Evolutionary conservation across 305 asterid species (phyloP).

Genomic region (Solanum hybrid): DNA sequence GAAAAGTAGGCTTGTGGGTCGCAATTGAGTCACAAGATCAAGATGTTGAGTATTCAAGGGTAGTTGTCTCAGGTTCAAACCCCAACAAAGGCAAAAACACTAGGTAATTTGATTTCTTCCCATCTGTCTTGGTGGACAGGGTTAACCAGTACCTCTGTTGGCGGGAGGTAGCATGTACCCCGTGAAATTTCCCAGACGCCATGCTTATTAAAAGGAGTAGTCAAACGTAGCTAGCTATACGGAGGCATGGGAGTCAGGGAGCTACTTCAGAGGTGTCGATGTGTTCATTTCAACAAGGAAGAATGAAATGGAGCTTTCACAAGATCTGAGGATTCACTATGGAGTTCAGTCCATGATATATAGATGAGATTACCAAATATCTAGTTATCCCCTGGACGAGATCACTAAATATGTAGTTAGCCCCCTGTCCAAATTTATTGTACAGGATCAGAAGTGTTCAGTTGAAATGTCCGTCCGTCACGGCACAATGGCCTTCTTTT

Average conservation of each 20-base stretch:
- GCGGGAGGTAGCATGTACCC: background rate
- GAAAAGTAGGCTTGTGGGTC: background rate
- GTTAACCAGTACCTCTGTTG: background rate
- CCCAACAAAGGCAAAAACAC: background rate
- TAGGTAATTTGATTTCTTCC: background rate
- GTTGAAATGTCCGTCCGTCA: background rate
- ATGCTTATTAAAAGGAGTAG: background rate
- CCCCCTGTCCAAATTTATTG: background rate
- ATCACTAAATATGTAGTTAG: background rate
- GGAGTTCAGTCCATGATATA: background rate
- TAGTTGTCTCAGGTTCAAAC: background rate
- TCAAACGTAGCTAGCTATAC: background rate
- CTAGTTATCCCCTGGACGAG: background rate
- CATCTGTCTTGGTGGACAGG: background rate
- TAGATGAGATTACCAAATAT: background rate
- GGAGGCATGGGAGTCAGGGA: background rate
- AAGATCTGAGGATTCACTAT: background rate
- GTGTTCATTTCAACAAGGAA: background rate
- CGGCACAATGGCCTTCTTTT: background rate
- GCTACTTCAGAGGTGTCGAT: background rate
- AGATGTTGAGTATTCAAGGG: background rate
- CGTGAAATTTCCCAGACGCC: background rate
- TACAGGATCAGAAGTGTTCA: background rate
- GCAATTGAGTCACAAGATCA: background rate
- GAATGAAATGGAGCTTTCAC: background rate